Base-by-base conservation (phyloP, 169 alveolate species). In the Cryptosporidium muris region DNA sequence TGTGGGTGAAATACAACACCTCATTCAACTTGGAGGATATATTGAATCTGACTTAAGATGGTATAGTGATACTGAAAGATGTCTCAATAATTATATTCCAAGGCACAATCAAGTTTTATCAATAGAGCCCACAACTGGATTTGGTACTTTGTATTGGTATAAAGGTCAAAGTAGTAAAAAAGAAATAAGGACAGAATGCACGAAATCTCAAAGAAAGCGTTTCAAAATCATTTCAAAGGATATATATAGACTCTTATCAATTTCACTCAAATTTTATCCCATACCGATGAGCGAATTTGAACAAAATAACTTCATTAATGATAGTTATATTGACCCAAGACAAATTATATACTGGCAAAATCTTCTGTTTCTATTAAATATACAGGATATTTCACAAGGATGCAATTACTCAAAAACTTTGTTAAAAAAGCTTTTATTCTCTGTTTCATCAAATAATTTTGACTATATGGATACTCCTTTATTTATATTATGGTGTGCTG, bases 401-500 rank as follows among this genome's bases (percentile, higher is more conserved):
- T 74, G 85, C 16, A 16, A 51, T 9, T 74, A 74, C 12, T 54
- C 60, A 16, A 74, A 74, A 34, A 60, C 36, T 4, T 43, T 74
- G 1, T 12, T 74, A 4, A 74, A 45, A 43, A 38, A 16, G 25
- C 42, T 74, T 4, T 34, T 62, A 4, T 68, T 68, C 16, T 12
- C 25, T 37, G 60, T 34, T 43, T 47, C n/a, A 25, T 36, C 60
- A 4, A 60, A 74, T 34, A 5, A 34, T 1, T 58, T 47, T 9
- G 85, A 74, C 9, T 74, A 58, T n/a, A 45, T 58, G n/a, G 47
- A 42, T 43, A 58, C 85, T 4, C 85, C 85, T 25, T 9, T 74
- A 34, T 74, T 74, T 34, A 74, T 74, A 47, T 25, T 74, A 25
- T 74, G 85, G 85, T 74, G 85, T 74, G 85, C 85, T 11, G 60